A percentile compares a stretch with the other conserved stretches of the same genome.
These are phyloP conservation scores for Phytophthora megakarya DNA, from an alignment of 352 stramenopile species.

Conservation along the genomic window DNA sequence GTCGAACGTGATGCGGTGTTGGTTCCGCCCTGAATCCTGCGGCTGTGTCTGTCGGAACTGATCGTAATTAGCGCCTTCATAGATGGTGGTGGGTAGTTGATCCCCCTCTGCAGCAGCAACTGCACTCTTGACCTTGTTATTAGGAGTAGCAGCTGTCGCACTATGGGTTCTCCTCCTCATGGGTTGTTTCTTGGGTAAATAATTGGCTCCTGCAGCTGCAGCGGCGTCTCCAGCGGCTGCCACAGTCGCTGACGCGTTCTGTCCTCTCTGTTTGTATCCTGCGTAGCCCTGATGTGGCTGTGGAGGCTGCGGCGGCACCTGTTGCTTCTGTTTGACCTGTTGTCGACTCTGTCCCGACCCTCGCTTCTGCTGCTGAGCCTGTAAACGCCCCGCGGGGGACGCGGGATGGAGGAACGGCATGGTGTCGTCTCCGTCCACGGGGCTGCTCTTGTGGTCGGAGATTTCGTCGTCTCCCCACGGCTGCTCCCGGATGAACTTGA, in stretches of 20 bases:
- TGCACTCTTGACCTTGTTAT: conserved; percentile 36
- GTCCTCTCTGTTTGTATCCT: conserved; percentile 46
- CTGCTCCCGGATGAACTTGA: conserved; percentile 87
- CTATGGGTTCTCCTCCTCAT: conserved; percentile 81
- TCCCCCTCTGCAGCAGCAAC: conserved; percentile 25
- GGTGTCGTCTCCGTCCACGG: conserved; percentile 59
- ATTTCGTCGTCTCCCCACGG: conserved; percentile 64
- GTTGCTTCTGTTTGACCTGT: conserved; percentile 50
- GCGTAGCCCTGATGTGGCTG: conserved; percentile 50
- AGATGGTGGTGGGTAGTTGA: conserved; percentile 59
- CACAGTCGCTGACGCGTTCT: conserved; percentile 27
- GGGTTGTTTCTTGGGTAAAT: conserved; percentile 73
- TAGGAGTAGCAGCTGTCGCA: conserved; percentile 35
- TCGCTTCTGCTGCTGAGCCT: conserved; percentile 46
- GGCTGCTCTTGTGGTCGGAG: conserved; percentile 61
- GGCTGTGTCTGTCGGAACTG: conserved; percentile 34
- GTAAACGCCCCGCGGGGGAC: conserved; percentile 51
- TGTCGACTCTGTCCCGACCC: conserved; percentile 39
- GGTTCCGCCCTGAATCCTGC: conserved; percentile 53
- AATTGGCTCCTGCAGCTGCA: conserved; percentile 31
- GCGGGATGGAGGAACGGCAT: conserved; percentile 76
- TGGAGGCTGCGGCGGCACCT: conserved; percentile 42
- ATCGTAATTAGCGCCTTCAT: conserved; percentile 47
- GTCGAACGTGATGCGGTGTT: conserved; percentile 66
- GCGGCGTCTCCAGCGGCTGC: conserved; percentile 15